phyloP scores from a whole-genome alignment of 2,329 filamentous ascomycete genomes.

The Colletotrichum sp. region DNA sequence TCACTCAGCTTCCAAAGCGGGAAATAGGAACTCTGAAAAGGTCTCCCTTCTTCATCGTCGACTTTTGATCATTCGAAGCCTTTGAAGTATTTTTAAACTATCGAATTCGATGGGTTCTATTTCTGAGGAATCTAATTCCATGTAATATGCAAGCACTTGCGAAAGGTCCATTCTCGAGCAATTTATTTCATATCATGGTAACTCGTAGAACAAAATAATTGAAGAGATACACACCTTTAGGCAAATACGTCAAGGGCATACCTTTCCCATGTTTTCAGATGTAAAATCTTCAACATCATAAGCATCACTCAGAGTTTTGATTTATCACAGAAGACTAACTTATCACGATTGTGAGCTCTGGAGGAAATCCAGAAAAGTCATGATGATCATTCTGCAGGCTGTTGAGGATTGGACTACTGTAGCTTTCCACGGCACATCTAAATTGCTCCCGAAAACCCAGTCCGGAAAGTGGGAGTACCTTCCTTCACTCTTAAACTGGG shows the following conservation, averaged over 20 bases:
- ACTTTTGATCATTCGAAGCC: not conserved
- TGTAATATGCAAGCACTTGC: not conserved
- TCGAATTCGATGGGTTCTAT: not conserved
- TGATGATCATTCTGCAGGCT: rapidly evolving
- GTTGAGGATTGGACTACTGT: not conserved
- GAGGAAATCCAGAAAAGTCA: not conserved
- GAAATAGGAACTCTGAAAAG: not conserved
- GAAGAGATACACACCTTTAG: rapidly evolving
- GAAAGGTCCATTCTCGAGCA: not conserved
- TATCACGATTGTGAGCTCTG: not conserved
- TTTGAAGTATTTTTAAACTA: not conserved
- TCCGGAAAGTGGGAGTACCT: not conserved
- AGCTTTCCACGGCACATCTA: not conserved
- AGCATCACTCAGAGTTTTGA: not conserved
- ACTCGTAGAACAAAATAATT: not conserved
- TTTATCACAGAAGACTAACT: too few relatives aligned
- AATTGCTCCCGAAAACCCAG: not conserved
- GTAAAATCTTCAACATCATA: not conserved
- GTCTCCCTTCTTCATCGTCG: not conserved
- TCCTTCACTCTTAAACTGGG: not conserved
- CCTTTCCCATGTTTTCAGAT: not conserved
- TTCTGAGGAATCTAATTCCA: not conserved
- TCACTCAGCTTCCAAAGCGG: not conserved
- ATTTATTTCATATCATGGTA: not conserved
- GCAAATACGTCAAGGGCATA: too few relatives aligned